Conservation (phyloP, 352 stramenopile genomes). For the Elongisporangium senticosum region DNA sequence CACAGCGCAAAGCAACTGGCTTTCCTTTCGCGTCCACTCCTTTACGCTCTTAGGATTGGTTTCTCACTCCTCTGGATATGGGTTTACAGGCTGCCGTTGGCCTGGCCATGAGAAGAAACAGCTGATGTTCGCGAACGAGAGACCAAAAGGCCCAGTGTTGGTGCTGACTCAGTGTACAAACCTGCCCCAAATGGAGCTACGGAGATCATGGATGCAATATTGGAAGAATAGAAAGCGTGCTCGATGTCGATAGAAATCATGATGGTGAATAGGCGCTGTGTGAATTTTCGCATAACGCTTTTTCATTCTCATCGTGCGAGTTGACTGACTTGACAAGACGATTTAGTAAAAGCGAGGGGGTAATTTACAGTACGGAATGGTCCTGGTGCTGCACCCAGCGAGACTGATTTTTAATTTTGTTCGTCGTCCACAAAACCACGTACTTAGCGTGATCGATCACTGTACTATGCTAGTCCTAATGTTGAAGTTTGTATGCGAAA, state of each 20-base stretch:
- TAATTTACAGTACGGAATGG: background rate
- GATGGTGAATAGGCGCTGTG: too few relatives aligned
- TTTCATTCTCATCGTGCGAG: background rate
- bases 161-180: background rate
- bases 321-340: background rate
- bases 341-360: background rate
- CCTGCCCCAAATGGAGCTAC: background rate
- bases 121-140: background rate
- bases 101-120: background rate
- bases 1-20: background rate
- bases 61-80: background rate
- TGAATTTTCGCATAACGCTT: too few relatives aligned
- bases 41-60: background rate
- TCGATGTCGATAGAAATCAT: too few relatives aligned
- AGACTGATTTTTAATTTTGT: background rate
- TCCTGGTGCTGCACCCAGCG: background rate
- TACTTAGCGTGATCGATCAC: background rate
- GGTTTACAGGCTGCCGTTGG: too few relatives aligned
- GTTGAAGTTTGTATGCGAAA: too few relatives aligned
- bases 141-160: background rate
- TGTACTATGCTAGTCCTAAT: background rate
- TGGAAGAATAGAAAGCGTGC: background rate
- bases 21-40: background rate
- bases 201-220: background rate
- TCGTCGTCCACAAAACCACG: background rate